A percentile compares a stretch with the other conserved stretches of the same genome.
Conservation (phyloP, 352 stramenopile genomes). For the Globisporangium carolinianum region DNA sequence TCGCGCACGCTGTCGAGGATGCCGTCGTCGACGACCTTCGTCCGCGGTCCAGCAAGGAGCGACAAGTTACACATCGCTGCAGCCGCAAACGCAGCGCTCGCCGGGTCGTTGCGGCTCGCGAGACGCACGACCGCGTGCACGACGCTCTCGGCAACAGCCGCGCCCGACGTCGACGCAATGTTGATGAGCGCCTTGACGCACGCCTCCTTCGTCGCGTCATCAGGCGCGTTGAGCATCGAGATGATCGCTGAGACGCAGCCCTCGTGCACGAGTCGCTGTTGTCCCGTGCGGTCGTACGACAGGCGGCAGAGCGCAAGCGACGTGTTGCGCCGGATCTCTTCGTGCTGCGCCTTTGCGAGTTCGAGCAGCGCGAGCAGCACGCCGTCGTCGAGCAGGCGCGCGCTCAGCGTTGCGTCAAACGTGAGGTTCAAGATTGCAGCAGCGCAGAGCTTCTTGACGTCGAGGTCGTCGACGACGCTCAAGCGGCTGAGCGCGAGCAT, state of each 20-base stretch:
- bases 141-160: slow-evolving; percentile 60
- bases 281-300: slow-evolving; percentile 63
- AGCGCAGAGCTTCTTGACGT: slow-evolving; percentile 79
- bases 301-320: slow-evolving; percentile 79
- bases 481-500: slow-evolving; percentile 70
- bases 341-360: slow-evolving; percentile 69
- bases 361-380: slow-evolving; percentile 64
- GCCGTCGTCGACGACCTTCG: slow-evolving; percentile 73
- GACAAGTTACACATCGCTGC: slow-evolving; percentile 79
- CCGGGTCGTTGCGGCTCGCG: slow-evolving; percentile 52
- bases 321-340: slow-evolving; percentile 79
- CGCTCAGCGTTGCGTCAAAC: slow-evolving; percentile 34
- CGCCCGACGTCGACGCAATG: slow-evolving; percentile 61
- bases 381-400: slow-evolving; percentile 68
- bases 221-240: slow-evolving; percentile 77
- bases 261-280: slow-evolving; percentile 73
- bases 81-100: slow-evolving; percentile 48
- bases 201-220: slow-evolving; percentile 75
- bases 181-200: slow-evolving; percentile 85
- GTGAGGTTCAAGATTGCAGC: slow-evolving; percentile 77
- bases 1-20: slow-evolving; percentile 75
- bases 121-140: slow-evolving; percentile 76
- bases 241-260: slow-evolving; percentile 77
- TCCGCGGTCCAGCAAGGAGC: slow-evolving; percentile 49
- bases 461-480: slow-evolving; percentile 70